A percentile compares a stretch with the other conserved stretches of the same genome.
phyloP scores from a whole-genome alignment of 257 asterid species.

The Capsicum rhomboideum region DNA sequence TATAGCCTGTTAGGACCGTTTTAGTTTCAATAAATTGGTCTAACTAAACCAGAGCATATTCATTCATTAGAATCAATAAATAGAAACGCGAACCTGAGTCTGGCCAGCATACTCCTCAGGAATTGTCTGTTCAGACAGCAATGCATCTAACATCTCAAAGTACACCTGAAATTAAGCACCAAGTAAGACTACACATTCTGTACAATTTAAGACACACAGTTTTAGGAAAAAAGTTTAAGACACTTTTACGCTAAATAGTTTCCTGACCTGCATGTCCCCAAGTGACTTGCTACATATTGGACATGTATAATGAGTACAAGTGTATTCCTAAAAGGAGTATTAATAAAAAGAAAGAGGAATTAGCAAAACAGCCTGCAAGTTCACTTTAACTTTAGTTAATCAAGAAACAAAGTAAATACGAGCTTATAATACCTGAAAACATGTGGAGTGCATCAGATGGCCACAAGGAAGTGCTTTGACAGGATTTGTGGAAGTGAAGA shows the following conservation, averaged over 20 bases:
- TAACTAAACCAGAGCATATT: neutral
- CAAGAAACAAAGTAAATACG: neutral
- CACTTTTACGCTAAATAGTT: neutral
- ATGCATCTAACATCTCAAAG: conserved; percentile 76
- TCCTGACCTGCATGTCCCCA: conserved; percentile 86
- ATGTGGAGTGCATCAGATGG: conserved; percentile 83
- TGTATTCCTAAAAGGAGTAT: conserved; percentile 48
- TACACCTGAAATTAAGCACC: conserved; percentile 47
- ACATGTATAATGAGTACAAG: conserved; percentile 74
- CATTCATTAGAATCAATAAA: neutral
- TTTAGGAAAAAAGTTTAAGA: neutral
- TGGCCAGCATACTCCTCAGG: conserved; percentile 80
- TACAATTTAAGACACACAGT: neutral
- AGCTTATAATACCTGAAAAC: conserved; percentile 70
- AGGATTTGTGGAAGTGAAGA: conserved; percentile 74
- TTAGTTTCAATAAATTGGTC: neutral
- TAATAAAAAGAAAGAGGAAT: conserved; percentile 3
- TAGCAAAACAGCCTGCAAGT: neutral
- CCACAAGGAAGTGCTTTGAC: conserved; percentile 87
- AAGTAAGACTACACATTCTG: neutral
- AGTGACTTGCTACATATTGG: conserved; percentile 94
- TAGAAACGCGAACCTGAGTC: conserved; percentile 46
- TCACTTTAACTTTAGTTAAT: neutral
- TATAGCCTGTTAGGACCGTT: conserved; percentile 38
- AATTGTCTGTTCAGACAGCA: conserved; percentile 70